These are phyloP conservation scores for Biscogniauxia mediterranea DNA, from an alignment of 2,329 filamentous ascomycete species.

Conservation along the genomic window DNA sequence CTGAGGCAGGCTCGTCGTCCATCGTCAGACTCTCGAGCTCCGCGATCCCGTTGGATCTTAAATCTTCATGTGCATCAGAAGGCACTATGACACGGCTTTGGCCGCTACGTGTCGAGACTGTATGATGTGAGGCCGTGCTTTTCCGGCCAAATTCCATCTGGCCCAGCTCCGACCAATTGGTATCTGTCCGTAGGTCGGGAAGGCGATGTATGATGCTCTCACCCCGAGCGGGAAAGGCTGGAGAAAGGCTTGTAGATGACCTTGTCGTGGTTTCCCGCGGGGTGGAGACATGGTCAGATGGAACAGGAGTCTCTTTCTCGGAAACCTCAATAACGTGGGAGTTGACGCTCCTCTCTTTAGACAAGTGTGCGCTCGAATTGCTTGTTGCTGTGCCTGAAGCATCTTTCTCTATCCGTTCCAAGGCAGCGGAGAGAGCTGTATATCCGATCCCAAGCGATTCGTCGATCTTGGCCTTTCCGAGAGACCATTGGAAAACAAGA, in stretches of 20 bases:
- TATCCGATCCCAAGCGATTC: constrained; percentile 64
- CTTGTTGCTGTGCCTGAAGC: constrained; percentile 20
- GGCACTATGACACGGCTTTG: constrained; percentile 11
- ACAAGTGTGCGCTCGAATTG: constrained; percentile 29
- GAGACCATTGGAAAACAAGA: constrained; percentile 63
- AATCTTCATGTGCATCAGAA: constrained; percentile 16
- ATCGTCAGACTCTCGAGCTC: constrained; percentile 26
- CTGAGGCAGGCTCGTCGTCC: constrained; percentile 33
- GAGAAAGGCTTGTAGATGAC: constrained; percentile 8
- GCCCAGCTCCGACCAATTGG: constrained; percentile 10
- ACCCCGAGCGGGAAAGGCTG: constrained; percentile 10
- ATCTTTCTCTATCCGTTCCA: constrained; percentile 48
- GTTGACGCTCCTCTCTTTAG: background rate
- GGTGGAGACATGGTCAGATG: background rate
- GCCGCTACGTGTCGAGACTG: constrained; percentile 13
- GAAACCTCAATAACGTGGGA: background rate
- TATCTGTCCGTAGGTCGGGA: constrained; percentile 9
- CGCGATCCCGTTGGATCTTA: constrained; percentile 19
- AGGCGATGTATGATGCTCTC: constrained; percentile 10
- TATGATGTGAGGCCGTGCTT: constrained; percentile 11
- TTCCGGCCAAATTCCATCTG: constrained; percentile 4
- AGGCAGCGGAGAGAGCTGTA: constrained; percentile 62
- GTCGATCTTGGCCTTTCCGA: constrained; percentile 58
- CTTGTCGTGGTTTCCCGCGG: constrained; percentile 4
- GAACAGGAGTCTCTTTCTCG: background rate